A percentile compares a stretch with the other conserved stretches of the same genome.
phyloP scores from a whole-genome alignment of 192 early-diverging fungal species.

The Rhizoclosmatium sp. region DNA sequence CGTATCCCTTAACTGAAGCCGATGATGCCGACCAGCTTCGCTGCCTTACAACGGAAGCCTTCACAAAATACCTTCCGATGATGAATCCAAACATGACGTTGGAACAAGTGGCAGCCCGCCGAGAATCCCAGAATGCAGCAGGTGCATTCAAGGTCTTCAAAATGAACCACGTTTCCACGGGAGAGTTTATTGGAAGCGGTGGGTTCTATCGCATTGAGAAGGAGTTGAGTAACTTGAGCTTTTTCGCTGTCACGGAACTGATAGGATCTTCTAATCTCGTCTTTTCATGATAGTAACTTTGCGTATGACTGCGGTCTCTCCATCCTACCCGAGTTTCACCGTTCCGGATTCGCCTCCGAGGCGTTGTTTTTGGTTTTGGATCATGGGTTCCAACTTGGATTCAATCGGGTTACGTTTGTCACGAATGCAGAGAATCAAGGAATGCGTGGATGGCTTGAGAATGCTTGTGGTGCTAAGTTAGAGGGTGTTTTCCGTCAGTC shows the following conservation, averaged over 20 bases:
- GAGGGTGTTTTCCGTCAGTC: background rate
- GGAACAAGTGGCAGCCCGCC: background rate
- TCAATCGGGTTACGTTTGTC: slow-evolving; percentile 23
- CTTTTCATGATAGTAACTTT: background rate
- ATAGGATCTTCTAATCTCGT: background rate
- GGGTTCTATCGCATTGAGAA: slow-evolving; percentile 23
- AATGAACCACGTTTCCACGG: background rate
- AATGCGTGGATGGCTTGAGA: slow-evolving; percentile 21
- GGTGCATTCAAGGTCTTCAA: slow-evolving; percentile 5
- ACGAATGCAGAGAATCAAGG: slow-evolving; percentile 5
- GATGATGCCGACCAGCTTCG: background rate
- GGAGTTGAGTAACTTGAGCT: background rate
- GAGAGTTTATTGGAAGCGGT: background rate
- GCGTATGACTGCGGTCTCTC: slow-evolving; percentile 1
- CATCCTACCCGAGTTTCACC: background rate
- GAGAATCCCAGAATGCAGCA: background rate
- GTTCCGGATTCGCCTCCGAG: slow-evolving; percentile 4
- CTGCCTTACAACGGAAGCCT: background rate
- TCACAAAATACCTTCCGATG: slow-evolving; percentile 13
- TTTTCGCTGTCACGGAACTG: background rate
- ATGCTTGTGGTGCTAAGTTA: slow-evolving; percentile 1
- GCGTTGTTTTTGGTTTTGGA: slow-evolving; percentile 18
- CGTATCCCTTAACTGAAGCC: background rate
- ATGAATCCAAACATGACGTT: slow-evolving; percentile 16
- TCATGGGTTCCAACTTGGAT: slow-evolving; percentile 16